A percentile compares a stretch with the other conserved stretches of the same genome.
phyloP scores from a whole-genome alignment of 1,139 yeast species.

The Kurtzmaniella natalensis region DNA sequence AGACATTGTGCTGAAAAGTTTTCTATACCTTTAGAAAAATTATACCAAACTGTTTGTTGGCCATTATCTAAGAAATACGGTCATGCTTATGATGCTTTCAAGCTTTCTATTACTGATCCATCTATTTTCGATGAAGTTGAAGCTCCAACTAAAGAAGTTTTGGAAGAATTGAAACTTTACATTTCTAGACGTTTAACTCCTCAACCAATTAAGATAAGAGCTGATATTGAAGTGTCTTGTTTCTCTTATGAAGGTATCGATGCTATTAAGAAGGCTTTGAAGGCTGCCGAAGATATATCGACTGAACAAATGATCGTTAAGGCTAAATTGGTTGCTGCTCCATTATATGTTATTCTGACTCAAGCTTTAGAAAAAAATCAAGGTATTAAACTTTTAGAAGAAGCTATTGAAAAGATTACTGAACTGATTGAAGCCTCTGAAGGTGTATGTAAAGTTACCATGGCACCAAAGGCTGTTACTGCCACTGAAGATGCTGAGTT shows the following conservation, averaged over 20 bases:
- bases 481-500: constrained; percentile 98
- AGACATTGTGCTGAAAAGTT: constrained; percentile 98
- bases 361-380: constrained; percentile 88
- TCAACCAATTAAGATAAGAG: constrained; percentile 95
- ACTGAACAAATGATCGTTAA: constrained; percentile 83
- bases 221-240: constrained; percentile 96
- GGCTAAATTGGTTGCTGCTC: constrained; percentile 96
- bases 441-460: constrained; percentile 87
- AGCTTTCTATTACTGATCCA: constrained; percentile 90
- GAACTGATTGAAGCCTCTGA: constrained; percentile 67
- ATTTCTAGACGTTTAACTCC: constrained; percentile 94
- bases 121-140: constrained; percentile 77
- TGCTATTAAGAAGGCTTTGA: constrained; percentile 86
- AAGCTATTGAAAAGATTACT: constrained; percentile 74
- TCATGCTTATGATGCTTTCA: constrained; percentile 96
- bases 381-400: constrained; percentile 74
- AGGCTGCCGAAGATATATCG: constrained; percentile 79
- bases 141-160: constrained; percentile 67
- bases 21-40: constrained; percentile 76
- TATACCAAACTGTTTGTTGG: constrained; percentile 93
- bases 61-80: constrained; percentile 94
- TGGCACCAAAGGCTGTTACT: constrained; percentile 98
- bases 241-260: constrained; percentile 97
- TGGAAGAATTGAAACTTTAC: constrained; percentile 78
- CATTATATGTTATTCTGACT: constrained; percentile 88